Conservation (phyloP, 1,284 basidiomycete species). For the Macrocystidia cucumis region DNA sequence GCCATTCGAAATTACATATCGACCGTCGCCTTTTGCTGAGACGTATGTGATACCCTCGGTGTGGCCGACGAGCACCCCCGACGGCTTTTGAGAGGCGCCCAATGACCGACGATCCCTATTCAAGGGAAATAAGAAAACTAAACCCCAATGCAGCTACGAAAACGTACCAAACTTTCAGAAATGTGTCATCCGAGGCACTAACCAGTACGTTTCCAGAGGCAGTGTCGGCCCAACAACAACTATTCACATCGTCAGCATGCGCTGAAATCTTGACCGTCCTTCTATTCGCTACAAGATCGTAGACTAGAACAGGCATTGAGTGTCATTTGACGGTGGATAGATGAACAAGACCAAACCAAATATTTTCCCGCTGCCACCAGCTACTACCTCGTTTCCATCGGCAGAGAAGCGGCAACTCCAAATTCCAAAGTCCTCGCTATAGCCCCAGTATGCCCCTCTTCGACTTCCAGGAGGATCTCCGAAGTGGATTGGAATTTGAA, state of each 20-base stretch:
- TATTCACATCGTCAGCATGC: conserved; percentile 90
- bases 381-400: conserved; percentile 88
- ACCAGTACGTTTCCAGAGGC: conserved; percentile 90
- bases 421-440: conserved; percentile 57
- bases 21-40: conserved; percentile 86
- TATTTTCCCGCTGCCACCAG: conserved; percentile 69
- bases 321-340: conserved; percentile 2
- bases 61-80: conserved; percentile 90
- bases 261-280: conserved; percentile 81
- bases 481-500: conserved; percentile 73
- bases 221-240: conserved; percentile 92
- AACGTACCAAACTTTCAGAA: conserved; percentile 88
- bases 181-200: conserved; percentile 91
- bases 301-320: conserved; percentile 45
- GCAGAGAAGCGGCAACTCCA: conserved; percentile 95
- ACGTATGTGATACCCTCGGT: conserved; percentile 93
- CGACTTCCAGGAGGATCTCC: conserved; percentile 32
- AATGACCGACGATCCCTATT: conserved; percentile 88
- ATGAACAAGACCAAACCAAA: conserved; percentile 45
- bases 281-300: conserved; percentile 79
- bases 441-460: conserved; percentile 26
- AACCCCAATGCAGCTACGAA: conserved; percentile 1
- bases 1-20: conserved; percentile 95
- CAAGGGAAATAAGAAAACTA: conserved; percentile 3
- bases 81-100: conserved; percentile 72